phyloP scores from a whole-genome alignment of 805 yeast species.

The Cyberlindnera americana region DNA sequence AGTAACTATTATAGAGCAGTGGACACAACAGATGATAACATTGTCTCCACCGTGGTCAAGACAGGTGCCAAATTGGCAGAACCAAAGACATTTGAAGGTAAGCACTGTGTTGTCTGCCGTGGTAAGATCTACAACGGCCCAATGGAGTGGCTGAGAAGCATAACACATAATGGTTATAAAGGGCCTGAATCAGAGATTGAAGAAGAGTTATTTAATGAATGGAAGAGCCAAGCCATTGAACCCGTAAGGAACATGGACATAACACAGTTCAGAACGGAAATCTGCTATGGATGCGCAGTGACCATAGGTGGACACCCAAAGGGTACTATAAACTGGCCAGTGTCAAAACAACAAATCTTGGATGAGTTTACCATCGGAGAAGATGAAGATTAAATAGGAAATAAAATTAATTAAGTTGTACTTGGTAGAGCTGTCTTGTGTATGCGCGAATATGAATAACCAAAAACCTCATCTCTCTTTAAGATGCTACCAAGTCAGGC shows the following conservation, averaged over 20 bases:
- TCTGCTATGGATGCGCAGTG: slow-evolving; percentile 78
- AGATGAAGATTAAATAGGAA: slow-evolving; percentile 27
- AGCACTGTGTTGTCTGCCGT: slow-evolving; percentile 55
- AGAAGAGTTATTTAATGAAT: slow-evolving; percentile 30
- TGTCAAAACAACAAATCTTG: slow-evolving; percentile 31
- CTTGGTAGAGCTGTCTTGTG: too few species aligned
- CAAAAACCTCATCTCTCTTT: too few species aligned
- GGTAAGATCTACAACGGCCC: slow-evolving; percentile 53
- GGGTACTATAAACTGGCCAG: slow-evolving; percentile 39
- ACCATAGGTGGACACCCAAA: slow-evolving; percentile 45
- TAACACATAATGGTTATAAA: slow-evolving; percentile 58
- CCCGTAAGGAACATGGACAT: background rate
- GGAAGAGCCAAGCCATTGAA: too few species aligned
- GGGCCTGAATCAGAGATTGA: slow-evolving; percentile 45
- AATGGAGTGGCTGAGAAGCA: slow-evolving; percentile 60
- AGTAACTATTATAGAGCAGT: slow-evolving; percentile 66
- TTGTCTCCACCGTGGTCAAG: slow-evolving; percentile 87
- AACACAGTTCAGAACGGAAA: slow-evolving; percentile 23
- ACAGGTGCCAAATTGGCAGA: slow-evolving; percentile 74
- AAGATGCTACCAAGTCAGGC: too few species aligned
- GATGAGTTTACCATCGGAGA: slow-evolving; percentile 44
- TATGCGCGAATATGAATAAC: too few species aligned
- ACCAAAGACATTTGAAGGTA: slow-evolving; percentile 34
- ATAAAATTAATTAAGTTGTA: too few species aligned
- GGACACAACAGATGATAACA: slow-evolving; percentile 79